Evolutionary conservation across 2,329 filamentous ascomycete species (phyloP).

Genomic region (Cladosporium velox): DNA sequence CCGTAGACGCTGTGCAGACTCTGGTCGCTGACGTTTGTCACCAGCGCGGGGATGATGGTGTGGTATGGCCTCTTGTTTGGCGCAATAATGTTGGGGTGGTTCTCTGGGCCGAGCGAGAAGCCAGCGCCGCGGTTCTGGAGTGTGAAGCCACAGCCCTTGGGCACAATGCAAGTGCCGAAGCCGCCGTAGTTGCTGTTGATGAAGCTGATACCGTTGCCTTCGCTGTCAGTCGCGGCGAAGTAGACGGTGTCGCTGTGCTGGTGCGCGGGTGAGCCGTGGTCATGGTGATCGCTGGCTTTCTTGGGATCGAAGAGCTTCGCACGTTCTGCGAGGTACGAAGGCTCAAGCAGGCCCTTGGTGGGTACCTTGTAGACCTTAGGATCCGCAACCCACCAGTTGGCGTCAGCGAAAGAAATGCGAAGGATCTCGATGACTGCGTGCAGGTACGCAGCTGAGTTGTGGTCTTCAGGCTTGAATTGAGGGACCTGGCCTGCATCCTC

Average conservation of each 20-base stretch:
- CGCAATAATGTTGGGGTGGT: constrained; percentile 77
- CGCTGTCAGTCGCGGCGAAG: constrained; percentile 77
- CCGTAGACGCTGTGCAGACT: constrained; percentile 84
- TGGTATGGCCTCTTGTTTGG: constrained; percentile 91
- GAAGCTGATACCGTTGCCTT: constrained; percentile 90
- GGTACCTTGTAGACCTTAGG: constrained; percentile 73
- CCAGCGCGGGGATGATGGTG: constrained; percentile 92
- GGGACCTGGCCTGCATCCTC: constrained; percentile 75
- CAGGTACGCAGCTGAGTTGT: constrained; percentile 74
- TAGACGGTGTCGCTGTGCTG: constrained; percentile 92
- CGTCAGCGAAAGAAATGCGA: constrained; percentile 87
- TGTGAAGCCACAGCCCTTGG: constrained; percentile 83
- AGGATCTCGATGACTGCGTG: constrained; percentile 87
- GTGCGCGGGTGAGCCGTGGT: constrained; percentile 81
- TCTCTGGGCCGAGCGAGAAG: constrained; percentile 66
- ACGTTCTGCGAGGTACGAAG: constrained; percentile 73
- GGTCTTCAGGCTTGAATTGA: constrained; percentile 67
- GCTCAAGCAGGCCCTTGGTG: constrained; percentile 66
- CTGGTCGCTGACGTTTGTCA: constrained; percentile 74
- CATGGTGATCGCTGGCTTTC: constrained; percentile 54
- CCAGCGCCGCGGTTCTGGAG: constrained; percentile 91
- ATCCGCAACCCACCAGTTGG: constrained; percentile 86
- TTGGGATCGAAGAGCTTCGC: constrained; percentile 61
- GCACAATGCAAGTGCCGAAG: constrained; percentile 86
- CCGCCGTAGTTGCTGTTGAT: constrained; percentile 95